Conservation (phyloP, 441 rosid species). For the Eutrema salsugineum region DNA sequence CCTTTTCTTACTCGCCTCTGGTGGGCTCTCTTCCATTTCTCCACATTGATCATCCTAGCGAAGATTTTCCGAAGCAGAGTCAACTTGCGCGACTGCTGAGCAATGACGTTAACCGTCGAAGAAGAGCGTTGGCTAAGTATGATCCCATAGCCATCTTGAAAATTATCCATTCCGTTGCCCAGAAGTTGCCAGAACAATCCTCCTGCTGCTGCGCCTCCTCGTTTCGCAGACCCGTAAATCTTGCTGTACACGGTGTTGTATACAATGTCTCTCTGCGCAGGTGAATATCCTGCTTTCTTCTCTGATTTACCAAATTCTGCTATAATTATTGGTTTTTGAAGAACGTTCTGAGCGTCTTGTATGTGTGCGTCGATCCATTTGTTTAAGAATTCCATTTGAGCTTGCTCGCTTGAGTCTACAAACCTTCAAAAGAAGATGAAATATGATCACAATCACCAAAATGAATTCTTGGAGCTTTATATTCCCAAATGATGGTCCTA, state of each 20-base stretch:
- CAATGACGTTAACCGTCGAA: slow-evolving; percentile 60
- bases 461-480: background rate
- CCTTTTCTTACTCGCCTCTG: slow-evolving; percentile 26
- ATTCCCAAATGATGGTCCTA: background rate
- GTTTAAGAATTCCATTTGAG: slow-evolving; percentile 60
- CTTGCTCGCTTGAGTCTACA: slow-evolving; percentile 43
- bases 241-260: slow-evolving; percentile 52
- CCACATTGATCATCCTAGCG: slow-evolving; percentile 49
- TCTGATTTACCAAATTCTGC: slow-evolving; percentile 65
- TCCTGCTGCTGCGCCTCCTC: slow-evolving; percentile 66
- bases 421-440: slow-evolving; percentile 40
- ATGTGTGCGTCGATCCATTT: slow-evolving; percentile 60
- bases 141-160: slow-evolving; percentile 66
- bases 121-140: slow-evolving; percentile 53
- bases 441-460: background rate
- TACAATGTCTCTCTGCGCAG: slow-evolving; percentile 46
- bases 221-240: slow-evolving; percentile 56
- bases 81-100: slow-evolving; percentile 73
- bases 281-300: slow-evolving; percentile 48
- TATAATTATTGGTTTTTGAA: slow-evolving; percentile 51
- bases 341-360: slow-evolving; percentile 51
- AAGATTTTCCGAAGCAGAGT: slow-evolving; percentile 63
- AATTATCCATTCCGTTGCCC: slow-evolving; percentile 52
- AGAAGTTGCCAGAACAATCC: slow-evolving; percentile 77
- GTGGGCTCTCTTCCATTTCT: slow-evolving; percentile 76